Conservation (phyloP, 1,284 basidiomycete genomes). For the Ceratorhiza oryzae-sativae region DNA sequence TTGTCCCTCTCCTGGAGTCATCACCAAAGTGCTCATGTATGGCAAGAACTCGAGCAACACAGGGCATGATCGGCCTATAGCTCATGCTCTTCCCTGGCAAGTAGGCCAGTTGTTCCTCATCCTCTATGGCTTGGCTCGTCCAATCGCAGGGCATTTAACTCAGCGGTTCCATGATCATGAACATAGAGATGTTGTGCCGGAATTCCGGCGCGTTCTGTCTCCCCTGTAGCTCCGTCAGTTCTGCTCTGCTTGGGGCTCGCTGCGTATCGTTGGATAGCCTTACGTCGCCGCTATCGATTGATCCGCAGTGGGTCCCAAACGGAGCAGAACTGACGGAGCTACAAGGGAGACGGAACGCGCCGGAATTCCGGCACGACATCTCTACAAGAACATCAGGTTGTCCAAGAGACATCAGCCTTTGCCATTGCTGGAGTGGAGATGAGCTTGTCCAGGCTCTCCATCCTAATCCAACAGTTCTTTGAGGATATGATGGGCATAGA, state of each 20-base stretch:
- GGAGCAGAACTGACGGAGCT: too few species aligned
- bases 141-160: neutral
- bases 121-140: neutral
- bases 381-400: neutral
- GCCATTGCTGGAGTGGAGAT: neutral
- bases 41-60: constrained; percentile 5
- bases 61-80: neutral
- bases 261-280: too few species aligned
- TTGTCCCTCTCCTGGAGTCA: neutral
- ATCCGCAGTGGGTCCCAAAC: too few species aligned
- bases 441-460: neutral
- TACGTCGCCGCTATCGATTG: too few species aligned
- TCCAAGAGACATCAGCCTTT: neutral
- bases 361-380: too few species aligned
- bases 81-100: constrained; percentile 11
- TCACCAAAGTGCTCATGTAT: neutral
- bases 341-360: too few species aligned
- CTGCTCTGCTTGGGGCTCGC: too few species aligned
- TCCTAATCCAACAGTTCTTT: neutral
- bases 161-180: neutral
- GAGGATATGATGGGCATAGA: neutral
- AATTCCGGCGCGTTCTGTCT: too few species aligned
- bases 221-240: too few species aligned
- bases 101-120: neutral
- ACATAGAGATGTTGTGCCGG: too few species aligned